Evolutionary conservation across 2,329 filamentous ascomycete genomes (phyloP), one percentile per base, ranked within the genome.

Genomic region (Pseudocercospora crystallina): DNA sequence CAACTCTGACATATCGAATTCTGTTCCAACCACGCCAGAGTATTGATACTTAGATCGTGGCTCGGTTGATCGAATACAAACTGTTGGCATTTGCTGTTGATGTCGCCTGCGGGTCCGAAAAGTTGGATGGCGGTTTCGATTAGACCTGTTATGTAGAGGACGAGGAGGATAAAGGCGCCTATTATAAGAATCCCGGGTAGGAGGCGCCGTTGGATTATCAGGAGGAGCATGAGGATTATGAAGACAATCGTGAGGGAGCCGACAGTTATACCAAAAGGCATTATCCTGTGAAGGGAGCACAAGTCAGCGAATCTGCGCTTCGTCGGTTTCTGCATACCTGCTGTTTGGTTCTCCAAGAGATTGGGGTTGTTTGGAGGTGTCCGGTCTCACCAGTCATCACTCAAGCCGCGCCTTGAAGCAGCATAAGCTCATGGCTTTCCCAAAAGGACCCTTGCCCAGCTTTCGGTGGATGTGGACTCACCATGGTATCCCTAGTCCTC

Each of bases 41-140:
- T 84, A 57, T 81, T 71, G 34, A 78, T 65, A 52, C 67, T 78
- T 51, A 80, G 69, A 4, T 80, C 80, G 11, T 63, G 71, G 26
- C 67, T 68, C 37, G 68, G 65, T 36, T 76, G 71, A 37, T 72
- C 70, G 38, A 80, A 76, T 34, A 84, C 78, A 61, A 78, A 84
- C 38, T 72, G 76, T 62, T 80, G 75, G 66, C 82, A 85, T 61
- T 80, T 81, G 53, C 75, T 72, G 65, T 79, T 80, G 56, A 85
- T 77, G 51, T 82, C 80, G 34, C 76, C 76, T 8, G 71, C 69
- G 3, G 74, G 69, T 1, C 80, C 79, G 61, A 83, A 85, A 12
- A 85, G 70, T 62, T 85, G 82, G 48, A 85, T 75, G 5, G 78
- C 75, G 0, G 82, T 85, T 55, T 82, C 82, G 57, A 85, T 79